Evolutionary conservation across 2,329 filamentous ascomycete genomes (phyloP).

Genomic region (Chaetomium strumarium): DNA sequence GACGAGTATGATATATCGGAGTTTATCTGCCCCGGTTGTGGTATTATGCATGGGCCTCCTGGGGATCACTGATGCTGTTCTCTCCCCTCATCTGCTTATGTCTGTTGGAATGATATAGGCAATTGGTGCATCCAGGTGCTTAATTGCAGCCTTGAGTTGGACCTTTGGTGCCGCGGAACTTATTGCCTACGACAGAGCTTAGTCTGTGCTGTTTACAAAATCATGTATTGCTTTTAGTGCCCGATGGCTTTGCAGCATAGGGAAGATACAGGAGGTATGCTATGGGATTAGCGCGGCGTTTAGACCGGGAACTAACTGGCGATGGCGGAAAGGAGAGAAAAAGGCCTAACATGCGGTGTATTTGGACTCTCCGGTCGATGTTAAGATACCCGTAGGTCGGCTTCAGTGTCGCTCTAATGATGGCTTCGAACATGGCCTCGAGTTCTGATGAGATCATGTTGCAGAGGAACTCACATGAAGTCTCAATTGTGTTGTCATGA

Average conservation of each 20-base stretch:
- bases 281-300: not conserved
- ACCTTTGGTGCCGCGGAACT: not conserved
- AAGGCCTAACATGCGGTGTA: not conserved
- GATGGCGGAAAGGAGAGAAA: not conserved
- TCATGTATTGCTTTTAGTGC: slow-evolving; percentile 2
- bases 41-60: slow-evolving; percentile 9
- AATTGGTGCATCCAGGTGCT: not conserved
- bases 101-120: not conserved
- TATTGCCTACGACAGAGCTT: not conserved
- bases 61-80: not conserved
- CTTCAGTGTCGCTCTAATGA: not conserved
- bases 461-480: too few species aligned
- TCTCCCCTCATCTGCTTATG: not conserved
- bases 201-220: not conserved
- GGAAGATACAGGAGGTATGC: not conserved
- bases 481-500: too few species aligned
- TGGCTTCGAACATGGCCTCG: not conserved
- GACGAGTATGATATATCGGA: slow-evolving; percentile 14
- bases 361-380: not conserved
- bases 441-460: too few species aligned
- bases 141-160: not conserved
- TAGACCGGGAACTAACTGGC: not conserved
- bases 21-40: slow-evolving; percentile 19
- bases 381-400: slow-evolving; percentile 7
- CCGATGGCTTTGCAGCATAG: not conserved